Conservation (phyloP, 1,284 basidiomycete species). For the Papiliotrema nemorosa region DNA sequence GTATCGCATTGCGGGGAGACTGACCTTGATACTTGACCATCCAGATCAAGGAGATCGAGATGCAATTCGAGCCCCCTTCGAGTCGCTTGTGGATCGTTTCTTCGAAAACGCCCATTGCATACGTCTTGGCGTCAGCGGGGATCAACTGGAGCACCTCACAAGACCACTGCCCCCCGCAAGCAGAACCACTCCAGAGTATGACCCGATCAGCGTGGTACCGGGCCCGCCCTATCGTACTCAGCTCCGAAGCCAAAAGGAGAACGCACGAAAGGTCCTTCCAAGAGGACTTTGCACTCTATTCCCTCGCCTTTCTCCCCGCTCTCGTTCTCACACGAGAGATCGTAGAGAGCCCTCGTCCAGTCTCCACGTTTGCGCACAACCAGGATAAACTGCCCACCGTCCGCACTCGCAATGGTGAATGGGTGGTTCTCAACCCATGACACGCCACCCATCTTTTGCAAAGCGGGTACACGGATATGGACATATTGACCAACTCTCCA, state of each 20-base stretch:
- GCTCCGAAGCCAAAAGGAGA: no score
- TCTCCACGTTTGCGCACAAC: not conserved
- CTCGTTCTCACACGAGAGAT: not conserved
- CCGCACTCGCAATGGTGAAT: conserved; percentile 1
- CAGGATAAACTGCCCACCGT: not conserved
- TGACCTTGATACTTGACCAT: not conserved
- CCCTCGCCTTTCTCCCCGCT: not conserved
- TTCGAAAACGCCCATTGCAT: not conserved
- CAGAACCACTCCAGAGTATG: not conserved
- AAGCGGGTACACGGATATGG: not conserved
- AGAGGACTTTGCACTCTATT: not conserved
- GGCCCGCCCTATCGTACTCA: not conserved
- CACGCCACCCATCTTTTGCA: not conserved
- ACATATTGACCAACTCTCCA: conserved; percentile 3
- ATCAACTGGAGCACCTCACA: not conserved
- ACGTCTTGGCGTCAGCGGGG: not conserved
- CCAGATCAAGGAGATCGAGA: not conserved
- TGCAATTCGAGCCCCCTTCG: not conserved
- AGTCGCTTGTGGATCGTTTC: not conserved
- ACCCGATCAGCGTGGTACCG: not conserved
- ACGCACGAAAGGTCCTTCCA: conserved; percentile 1
- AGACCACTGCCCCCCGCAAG: not conserved
- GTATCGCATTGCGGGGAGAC: not conserved
- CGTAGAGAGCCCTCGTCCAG: conserved; percentile 3
- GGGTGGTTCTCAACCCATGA: not conserved